Percentiles rank a stretch among this genome's conserved stretches.
Conservation (phyloP, 805 yeast genomes). For the Candida xiaguanensis region DNA sequence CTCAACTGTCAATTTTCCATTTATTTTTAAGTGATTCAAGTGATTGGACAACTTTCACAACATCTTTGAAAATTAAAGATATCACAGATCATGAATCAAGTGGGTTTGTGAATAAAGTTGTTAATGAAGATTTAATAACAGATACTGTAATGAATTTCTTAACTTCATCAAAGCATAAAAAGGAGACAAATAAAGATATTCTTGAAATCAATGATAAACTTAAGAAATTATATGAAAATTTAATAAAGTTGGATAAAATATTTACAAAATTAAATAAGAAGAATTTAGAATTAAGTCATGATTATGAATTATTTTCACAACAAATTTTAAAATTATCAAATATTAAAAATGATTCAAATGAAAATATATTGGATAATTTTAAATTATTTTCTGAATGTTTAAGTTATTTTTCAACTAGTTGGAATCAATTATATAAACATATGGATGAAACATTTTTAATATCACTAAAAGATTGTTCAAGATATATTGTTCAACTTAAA, state of each 20-base stretch:
- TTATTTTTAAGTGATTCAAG: slow-evolving; percentile 65
- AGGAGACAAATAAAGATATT: slow-evolving; percentile 69
- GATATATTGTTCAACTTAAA: slow-evolving; percentile 47
- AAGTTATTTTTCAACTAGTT: slow-evolving; percentile 34
- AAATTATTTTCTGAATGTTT: slow-evolving; percentile 36
- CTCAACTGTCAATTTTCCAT: slow-evolving; percentile 65
- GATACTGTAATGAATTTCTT: slow-evolving; percentile 94
- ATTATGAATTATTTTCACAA: slow-evolving; percentile 64
- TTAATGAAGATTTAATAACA: slow-evolving; percentile 73
- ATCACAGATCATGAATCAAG: slow-evolving; percentile 14
- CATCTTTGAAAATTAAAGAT: slow-evolving; percentile 43
- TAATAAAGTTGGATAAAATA: slow-evolving; percentile 72
- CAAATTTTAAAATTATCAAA: slow-evolving; percentile 68
- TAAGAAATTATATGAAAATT: slow-evolving; percentile 80
- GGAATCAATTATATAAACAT: slow-evolving; percentile 40
- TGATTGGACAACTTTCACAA: slow-evolving; percentile 70
- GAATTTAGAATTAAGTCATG: slow-evolving; percentile 68
- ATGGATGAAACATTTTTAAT: slow-evolving; percentile 80
- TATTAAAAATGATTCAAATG: slow-evolving; percentile 21
- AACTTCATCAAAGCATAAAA: slow-evolving; percentile 59
- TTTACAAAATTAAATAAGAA: slow-evolving; percentile 69
- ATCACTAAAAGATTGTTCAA: slow-evolving; percentile 82
- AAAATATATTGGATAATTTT: slow-evolving; percentile 25
- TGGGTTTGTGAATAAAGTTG: slow-evolving; percentile 35
- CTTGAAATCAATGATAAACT: slow-evolving; percentile 70